phyloP scores from a whole-genome alignment of 2,329 filamentous ascomycete species.

The Diaporthe longicolla region DNA sequence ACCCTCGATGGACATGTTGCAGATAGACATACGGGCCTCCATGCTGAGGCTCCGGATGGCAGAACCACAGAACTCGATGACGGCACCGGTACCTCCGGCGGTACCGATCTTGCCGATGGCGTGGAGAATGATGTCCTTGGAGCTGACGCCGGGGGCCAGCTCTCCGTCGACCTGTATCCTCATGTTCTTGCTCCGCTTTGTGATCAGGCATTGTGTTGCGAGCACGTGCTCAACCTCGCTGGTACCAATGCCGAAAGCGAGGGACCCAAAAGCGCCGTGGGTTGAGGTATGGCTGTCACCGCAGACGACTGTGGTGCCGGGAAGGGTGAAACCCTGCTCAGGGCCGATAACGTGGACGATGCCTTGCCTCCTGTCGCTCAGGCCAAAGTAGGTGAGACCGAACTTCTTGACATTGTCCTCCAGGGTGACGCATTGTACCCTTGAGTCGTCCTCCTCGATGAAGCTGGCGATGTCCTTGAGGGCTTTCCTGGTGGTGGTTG shows the following conservation, averaged over 20 bases:
- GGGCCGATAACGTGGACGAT: constrained; percentile 99
- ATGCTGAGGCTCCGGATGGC: constrained; percentile 92
- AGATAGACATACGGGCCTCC: constrained; percentile 99
- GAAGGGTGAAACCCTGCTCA: constrained; percentile 98
- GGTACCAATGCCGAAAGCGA: constrained; percentile 97
- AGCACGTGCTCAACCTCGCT: constrained; percentile 99
- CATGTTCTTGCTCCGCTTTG: constrained; percentile 98
- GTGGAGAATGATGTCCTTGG: constrained; percentile 94
- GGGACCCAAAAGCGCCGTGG: constrained; percentile 94
- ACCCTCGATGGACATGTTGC: constrained; percentile 99
- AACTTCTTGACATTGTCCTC: constrained; percentile 99
- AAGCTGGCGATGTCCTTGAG: constrained; percentile 96
- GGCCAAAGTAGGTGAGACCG: constrained; percentile 95
- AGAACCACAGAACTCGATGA: constrained; percentile 98
- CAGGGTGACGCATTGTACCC: constrained; percentile 93
- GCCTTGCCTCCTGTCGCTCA: constrained; percentile 95
- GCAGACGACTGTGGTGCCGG: constrained; percentile 96
- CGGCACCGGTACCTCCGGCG: constrained; percentile 91
- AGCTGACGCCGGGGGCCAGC: constrained; percentile 90
- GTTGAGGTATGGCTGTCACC: constrained; percentile 99
- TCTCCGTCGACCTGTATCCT: constrained; percentile 94
- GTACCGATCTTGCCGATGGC: constrained; percentile 95
- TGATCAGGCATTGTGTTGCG: constrained; percentile 95
- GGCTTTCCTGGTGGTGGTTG: constrained; percentile 89
- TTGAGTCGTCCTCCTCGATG: constrained; percentile 94